These are phyloP conservation scores for Dianthus caryophyllus DNA, from an alignment of 148 eudicot genomes.

Conservation along the genomic window DNA sequence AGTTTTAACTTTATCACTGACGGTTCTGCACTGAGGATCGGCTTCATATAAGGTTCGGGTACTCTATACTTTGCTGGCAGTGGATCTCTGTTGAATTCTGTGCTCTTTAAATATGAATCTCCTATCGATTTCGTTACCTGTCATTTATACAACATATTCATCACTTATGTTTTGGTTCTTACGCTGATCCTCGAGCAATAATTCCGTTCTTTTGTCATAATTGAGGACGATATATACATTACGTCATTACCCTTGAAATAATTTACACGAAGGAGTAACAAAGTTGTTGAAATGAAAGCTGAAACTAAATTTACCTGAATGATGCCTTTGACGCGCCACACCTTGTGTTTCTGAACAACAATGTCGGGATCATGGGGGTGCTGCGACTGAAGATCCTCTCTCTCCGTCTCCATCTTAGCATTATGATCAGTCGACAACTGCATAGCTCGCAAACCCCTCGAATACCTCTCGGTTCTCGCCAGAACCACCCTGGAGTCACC, in stretches of 20 bases:
- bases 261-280: too few species aligned
- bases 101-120: conserved; percentile 71
- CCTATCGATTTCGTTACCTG: conserved; percentile 90
- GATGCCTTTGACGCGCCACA: conserved; percentile 90
- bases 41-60: conserved; percentile 42
- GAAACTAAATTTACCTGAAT: conserved; percentile 53
- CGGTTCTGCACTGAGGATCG: conserved; percentile 70
- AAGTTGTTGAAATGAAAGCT: too few species aligned
- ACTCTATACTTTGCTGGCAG: conserved; percentile 59
- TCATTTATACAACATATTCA: neutral
- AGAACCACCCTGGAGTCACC: conserved; percentile 89
- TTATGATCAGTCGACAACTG: conserved; percentile 83
- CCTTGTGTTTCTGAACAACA: conserved; percentile 69
- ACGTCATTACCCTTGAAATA: too few species aligned
- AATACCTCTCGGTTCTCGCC: conserved; percentile 47
- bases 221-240: too few species aligned
- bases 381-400: conserved; percentile 52
- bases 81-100: conserved; percentile 75
- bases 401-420: conserved; percentile 53
- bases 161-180: too few species aligned
- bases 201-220: too few species aligned
- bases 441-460: conserved; percentile 39
- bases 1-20: conserved; percentile 48
- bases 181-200: too few species aligned
- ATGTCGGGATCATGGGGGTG: conserved; percentile 74